Evolutionary conservation across 2,329 filamentous ascomycete species (phyloP).

Genomic region (Trichoderma brevicompactum): DNA sequence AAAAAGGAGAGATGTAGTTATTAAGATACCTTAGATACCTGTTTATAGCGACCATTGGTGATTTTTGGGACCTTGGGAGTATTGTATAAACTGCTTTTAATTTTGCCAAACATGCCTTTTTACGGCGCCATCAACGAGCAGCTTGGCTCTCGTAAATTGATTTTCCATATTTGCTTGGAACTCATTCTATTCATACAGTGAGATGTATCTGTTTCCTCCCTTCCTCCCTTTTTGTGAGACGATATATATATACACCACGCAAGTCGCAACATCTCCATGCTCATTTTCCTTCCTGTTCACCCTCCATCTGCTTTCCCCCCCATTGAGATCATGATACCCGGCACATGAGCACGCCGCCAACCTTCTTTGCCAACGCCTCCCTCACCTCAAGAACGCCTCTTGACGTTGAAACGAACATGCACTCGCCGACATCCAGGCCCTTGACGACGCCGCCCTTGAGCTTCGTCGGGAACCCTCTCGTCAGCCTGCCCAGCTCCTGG

Average conservation of each 20-base stretch:
- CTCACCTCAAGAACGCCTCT: slow-evolving; percentile 78
- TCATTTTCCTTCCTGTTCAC: neutral
- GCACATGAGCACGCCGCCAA: slow-evolving; percentile 81
- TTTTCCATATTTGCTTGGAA: neutral
- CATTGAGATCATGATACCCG: slow-evolving; percentile 58
- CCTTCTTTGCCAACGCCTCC: slow-evolving; percentile 78
- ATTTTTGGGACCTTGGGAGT: slow-evolving; percentile 25
- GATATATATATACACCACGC: slow-evolving; percentile 8
- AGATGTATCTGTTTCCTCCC: slow-evolving; percentile 3
- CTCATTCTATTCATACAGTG: slow-evolving; percentile 29
- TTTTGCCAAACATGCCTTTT: neutral
- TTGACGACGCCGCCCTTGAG: slow-evolving; percentile 68
- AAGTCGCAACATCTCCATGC: slow-evolving; percentile 1
- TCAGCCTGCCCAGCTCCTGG: slow-evolving; percentile 64
- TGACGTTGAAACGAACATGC: slow-evolving; percentile 78
- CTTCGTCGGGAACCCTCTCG: slow-evolving; percentile 66
- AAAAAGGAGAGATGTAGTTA: slow-evolving; percentile 28
- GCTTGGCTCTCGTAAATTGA: neutral
- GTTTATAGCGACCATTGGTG: slow-evolving; percentile 29
- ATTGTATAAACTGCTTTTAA: slow-evolving; percentile 18
- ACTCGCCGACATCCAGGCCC: slow-evolving; percentile 80
- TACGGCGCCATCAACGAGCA: neutral
- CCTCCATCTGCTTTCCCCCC: neutral
- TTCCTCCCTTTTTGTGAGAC: neutral
- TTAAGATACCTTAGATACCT: slow-evolving; percentile 33